phyloP scores from a whole-genome alignment of 2,329 filamentous ascomycete species.

The Calonectria honghensis region DNA sequence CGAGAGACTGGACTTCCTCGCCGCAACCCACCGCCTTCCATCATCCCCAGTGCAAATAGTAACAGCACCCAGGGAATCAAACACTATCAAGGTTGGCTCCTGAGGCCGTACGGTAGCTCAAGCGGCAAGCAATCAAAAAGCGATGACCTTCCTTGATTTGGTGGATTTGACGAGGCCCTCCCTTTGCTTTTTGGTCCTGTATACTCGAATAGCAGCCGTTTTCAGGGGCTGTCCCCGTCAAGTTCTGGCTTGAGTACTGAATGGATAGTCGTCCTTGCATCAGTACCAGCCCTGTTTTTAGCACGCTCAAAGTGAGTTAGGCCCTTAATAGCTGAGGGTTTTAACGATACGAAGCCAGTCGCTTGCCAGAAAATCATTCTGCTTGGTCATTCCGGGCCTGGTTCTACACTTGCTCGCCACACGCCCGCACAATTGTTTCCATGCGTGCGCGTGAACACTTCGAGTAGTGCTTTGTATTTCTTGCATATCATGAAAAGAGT shows the following conservation, averaged over 20 bases:
- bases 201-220: constrained; percentile 8
- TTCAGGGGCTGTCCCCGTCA: background rate
- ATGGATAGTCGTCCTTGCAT: constrained; percentile 54
- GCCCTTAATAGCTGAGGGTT: background rate
- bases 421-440: background rate
- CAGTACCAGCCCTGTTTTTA: constrained; percentile 24
- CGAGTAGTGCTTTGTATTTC: constrained; percentile 1
- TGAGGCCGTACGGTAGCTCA: constrained; percentile 61
- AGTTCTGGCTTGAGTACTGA: constrained; percentile 24
- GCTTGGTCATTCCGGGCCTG: constrained; percentile 8
- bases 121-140: constrained; percentile 57
- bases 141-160: constrained; percentile 58
- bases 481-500: constrained; percentile 14
- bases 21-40: constrained; percentile 58
- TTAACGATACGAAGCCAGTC: background rate
- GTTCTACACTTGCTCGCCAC: background rate
- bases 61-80: constrained; percentile 57
- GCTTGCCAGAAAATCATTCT: constrained; percentile 38
- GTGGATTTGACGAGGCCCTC: background rate
- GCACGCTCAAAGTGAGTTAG: constrained; percentile 26
- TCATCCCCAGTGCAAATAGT: constrained; percentile 57
- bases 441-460: background rate
- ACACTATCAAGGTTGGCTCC: constrained; percentile 62
- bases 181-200: background rate
- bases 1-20: constrained; percentile 57